Evolutionary conservation across 306 rosid genomes (phyloP).

Genomic region (Elaeagnus macrophylla): DNA sequence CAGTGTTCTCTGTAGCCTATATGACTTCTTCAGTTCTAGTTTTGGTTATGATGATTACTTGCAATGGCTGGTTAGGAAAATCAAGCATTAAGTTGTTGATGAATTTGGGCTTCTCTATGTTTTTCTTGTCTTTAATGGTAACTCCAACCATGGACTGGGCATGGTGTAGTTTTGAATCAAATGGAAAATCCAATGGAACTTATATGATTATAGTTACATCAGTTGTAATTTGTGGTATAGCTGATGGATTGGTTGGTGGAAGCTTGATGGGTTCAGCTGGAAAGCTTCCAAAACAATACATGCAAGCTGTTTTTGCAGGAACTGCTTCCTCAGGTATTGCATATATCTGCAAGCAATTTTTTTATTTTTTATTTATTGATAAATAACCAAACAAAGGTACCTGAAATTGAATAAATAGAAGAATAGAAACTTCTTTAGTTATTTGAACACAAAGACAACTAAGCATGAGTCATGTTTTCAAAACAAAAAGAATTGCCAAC

Average conservation of each 20-base stretch:
- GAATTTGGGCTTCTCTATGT: constrained; percentile 50
- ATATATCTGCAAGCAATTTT: constrained; percentile 6
- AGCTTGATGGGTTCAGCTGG: constrained; percentile 94
- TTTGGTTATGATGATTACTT: constrained; percentile 54
- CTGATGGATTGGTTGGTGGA: constrained; percentile 78
- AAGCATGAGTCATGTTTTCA: not conserved
- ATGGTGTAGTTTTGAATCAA: constrained; percentile 13
- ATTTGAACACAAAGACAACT: no score
- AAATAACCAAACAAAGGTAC: not conserved
- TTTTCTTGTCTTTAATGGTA: constrained; percentile 54
- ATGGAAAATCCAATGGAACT: constrained; percentile 33
- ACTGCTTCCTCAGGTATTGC: constrained; percentile 84
- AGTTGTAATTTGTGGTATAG: constrained; percentile 42
- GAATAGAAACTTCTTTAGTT: no score
- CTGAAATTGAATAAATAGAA: not conserved
- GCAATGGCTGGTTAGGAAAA: constrained; percentile 47
- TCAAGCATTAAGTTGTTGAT: constrained; percentile 45
- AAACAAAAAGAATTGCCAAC: no score
- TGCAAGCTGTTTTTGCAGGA: constrained; percentile 97
- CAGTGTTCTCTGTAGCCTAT: constrained; percentile 77
- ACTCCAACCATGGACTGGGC: constrained; percentile 63
- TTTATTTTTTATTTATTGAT: constrained; percentile 14
- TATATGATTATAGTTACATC: constrained; percentile 35
- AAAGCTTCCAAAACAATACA: constrained; percentile 70
- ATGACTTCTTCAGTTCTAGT: constrained; percentile 60